Percentiles rank a stretch among this genome's conserved stretches.
These are phyloP conservation scores for Jatropha podagrica DNA, from an alignment of 441 rosid genomes.

Conservation along the genomic window DNA sequence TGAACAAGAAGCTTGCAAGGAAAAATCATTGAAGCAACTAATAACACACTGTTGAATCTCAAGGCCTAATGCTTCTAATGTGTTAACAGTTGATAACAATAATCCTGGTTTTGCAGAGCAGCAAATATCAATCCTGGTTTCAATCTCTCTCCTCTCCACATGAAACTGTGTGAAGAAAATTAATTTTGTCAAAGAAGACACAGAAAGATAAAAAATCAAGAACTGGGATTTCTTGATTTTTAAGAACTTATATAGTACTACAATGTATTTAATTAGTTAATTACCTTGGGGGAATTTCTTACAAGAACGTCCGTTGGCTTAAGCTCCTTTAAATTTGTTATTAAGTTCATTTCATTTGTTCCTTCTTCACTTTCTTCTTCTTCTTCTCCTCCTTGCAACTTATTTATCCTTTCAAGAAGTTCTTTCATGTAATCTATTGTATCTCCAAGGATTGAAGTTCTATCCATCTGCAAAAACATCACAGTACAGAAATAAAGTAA, in stretches of 20 bases:
- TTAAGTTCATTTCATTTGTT: slow-evolving; percentile 34
- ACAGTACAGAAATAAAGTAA: background rate
- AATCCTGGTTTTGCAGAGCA: slow-evolving; percentile 81
- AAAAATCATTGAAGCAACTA: slow-evolving; percentile 88
- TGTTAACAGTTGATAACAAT: slow-evolving; percentile 71
- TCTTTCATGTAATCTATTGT: slow-evolving; percentile 95
- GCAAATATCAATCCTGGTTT: slow-evolving; percentile 70
- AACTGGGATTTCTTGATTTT: background rate
- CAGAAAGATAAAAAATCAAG: slow-evolving; percentile 8
- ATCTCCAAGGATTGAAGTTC: slow-evolving; percentile 94
- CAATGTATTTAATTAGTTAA: background rate
- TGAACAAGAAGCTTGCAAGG: slow-evolving; percentile 93
- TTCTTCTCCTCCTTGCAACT: slow-evolving; percentile 47
- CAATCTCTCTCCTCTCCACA: slow-evolving; percentile 55
- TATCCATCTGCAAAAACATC: slow-evolving; percentile 69
- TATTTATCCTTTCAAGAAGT: slow-evolving; percentile 78
- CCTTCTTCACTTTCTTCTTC: slow-evolving; percentile 42
- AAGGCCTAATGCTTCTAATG: slow-evolving; percentile 78
- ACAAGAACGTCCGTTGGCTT: slow-evolving; percentile 53
- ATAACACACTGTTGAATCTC: slow-evolving; percentile 95
- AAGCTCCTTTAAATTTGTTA: slow-evolving; percentile 45
- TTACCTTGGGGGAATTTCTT: slow-evolving; percentile 92
- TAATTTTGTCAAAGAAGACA: background rate
- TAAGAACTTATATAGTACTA: background rate
- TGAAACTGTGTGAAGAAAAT: slow-evolving; percentile 62